phyloP scores from a whole-genome alignment of 106 monocot genomes.

The Chionographis japonica region DNA sequence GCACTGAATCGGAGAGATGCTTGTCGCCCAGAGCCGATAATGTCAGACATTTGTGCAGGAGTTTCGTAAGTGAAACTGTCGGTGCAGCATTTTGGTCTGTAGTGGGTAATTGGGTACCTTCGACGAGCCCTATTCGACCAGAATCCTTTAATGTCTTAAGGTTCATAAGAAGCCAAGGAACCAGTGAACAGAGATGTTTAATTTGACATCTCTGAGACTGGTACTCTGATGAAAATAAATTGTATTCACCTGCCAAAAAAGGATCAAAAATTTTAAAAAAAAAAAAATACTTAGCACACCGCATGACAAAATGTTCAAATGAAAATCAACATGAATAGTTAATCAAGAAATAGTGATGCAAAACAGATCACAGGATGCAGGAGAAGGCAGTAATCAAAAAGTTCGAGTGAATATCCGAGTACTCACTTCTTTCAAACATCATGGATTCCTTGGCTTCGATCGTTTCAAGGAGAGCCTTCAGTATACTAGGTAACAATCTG shows the following conservation, averaged over 20 bases:
- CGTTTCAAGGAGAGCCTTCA: slow-evolving; percentile 56
- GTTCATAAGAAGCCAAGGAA: slow-evolving; percentile 51
- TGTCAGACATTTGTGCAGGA: slow-evolving; percentile 53
- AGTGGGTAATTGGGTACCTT: slow-evolving; percentile 19
- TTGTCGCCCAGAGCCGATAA: slow-evolving; percentile 47
- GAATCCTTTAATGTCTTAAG: slow-evolving; percentile 51
- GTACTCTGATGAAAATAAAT: slow-evolving; percentile 12
- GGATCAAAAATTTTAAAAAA: not conserved
- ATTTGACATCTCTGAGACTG: slow-evolving; percentile 12
- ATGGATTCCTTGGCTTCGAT: slow-evolving; percentile 44
- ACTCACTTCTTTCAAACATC: slow-evolving; percentile 31
- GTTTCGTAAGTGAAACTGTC: slow-evolving; percentile 39
- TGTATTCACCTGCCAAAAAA: slow-evolving; percentile 23
- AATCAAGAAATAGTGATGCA: too few species aligned
- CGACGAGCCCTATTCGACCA: slow-evolving; percentile 27
- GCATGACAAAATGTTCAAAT: too few species aligned
- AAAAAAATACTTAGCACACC: too few species aligned
- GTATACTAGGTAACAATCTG: slow-evolving; percentile 50
- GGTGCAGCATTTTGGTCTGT: slow-evolving; percentile 23
- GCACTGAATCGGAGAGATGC: slow-evolving; percentile 44
- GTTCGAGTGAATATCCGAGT: not conserved
- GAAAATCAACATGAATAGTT: too few species aligned
- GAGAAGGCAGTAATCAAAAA: not conserved
- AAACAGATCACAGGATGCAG: too few species aligned
- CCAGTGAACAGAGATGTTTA: slow-evolving; percentile 49